These are phyloP conservation scores for Suhomyces panamericanus DNA, from an alignment of 1,139 yeast genomes.

Conservation along the genomic window DNA sequence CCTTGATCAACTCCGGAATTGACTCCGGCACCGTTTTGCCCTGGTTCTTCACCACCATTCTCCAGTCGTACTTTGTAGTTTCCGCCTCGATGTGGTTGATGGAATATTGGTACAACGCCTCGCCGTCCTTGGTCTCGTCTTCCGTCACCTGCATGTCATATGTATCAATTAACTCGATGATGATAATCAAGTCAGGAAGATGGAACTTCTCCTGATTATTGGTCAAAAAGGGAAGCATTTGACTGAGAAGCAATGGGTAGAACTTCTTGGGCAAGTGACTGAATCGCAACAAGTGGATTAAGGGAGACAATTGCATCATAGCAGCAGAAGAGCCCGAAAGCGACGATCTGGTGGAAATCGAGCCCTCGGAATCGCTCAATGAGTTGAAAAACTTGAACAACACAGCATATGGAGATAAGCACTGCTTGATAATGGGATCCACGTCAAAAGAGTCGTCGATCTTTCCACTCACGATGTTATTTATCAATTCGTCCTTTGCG, in stretches of 20 bases:
- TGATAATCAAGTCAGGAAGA: slow-evolving; percentile 46
- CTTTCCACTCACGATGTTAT: slow-evolving; percentile 49
- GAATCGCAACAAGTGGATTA: slow-evolving; percentile 61
- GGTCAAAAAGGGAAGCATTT: slow-evolving; percentile 45
- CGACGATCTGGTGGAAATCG: slow-evolving; percentile 1
- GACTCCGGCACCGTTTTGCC: slow-evolving; percentile 25
- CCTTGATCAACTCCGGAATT: slow-evolving; percentile 26
- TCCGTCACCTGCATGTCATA: slow-evolving; percentile 36
- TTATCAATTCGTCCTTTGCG: slow-evolving; percentile 55
- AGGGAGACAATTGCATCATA: slow-evolving; percentile 31
- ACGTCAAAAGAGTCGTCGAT: slow-evolving; percentile 35
- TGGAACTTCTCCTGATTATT: slow-evolving; percentile 29
- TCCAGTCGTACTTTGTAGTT: slow-evolving; percentile 35
- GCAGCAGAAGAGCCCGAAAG: slow-evolving; percentile 9
- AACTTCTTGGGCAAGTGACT: slow-evolving; percentile 63
- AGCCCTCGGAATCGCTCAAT: slow-evolving; percentile 24
- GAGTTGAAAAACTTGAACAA: slow-evolving; percentile 50
- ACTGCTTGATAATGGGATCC: slow-evolving; percentile 62
- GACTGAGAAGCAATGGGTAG: slow-evolving; percentile 52
- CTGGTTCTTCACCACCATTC: slow-evolving; percentile 22
- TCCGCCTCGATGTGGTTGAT: slow-evolving; percentile 26
- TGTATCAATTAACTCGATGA: slow-evolving; percentile 50
- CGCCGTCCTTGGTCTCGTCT: slow-evolving; percentile 32
- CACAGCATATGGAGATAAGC: slow-evolving; percentile 73
- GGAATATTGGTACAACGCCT: slow-evolving; percentile 34